Conservation (phyloP, 805 yeast genomes). For the Suhomyces xylopsoci region DNA sequence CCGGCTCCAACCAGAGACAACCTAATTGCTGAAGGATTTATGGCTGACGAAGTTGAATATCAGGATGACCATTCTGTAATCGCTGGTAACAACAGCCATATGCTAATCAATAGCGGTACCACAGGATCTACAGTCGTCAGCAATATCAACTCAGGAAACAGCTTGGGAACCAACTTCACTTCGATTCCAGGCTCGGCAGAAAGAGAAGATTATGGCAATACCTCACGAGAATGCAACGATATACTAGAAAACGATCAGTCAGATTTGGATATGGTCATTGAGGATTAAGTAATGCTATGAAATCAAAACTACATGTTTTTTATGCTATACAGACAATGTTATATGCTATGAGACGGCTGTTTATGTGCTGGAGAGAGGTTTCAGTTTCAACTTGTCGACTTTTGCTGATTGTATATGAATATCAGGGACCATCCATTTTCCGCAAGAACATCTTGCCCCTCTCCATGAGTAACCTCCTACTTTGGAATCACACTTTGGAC, state of each 20-base stretch:
- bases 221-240: slow-evolving; percentile 4
- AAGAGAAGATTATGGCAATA: neutral
- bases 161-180: slow-evolving; percentile 15
- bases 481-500: slow-evolving; percentile 82
- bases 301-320: neutral
- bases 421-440: slow-evolving; percentile 93
- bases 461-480: slow-evolving; percentile 94
- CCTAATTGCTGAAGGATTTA: slow-evolving; percentile 39
- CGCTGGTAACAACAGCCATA: slow-evolving; percentile 14
- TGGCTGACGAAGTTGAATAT: slow-evolving; percentile 48
- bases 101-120: slow-evolving; percentile 17
- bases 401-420: slow-evolving; percentile 76
- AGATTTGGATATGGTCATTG: slow-evolving; percentile 45
- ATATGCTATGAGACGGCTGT: neutral
- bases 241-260: slow-evolving; percentile 24
- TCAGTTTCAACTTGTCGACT: slow-evolving; percentile 48
- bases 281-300: slow-evolving; percentile 15
- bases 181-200: slow-evolving; percentile 13
- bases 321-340: neutral
- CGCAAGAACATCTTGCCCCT: slow-evolving; percentile 92
- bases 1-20: slow-evolving; percentile 1
- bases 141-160: slow-evolving; percentile 15
- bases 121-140: slow-evolving; percentile 7
- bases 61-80: slow-evolving; percentile 36
- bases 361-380: neutral